These are phyloP conservation scores for Eucalyptus melliodora DNA, from an alignment of 345 rosid genomes.

Conservation along the genomic window DNA sequence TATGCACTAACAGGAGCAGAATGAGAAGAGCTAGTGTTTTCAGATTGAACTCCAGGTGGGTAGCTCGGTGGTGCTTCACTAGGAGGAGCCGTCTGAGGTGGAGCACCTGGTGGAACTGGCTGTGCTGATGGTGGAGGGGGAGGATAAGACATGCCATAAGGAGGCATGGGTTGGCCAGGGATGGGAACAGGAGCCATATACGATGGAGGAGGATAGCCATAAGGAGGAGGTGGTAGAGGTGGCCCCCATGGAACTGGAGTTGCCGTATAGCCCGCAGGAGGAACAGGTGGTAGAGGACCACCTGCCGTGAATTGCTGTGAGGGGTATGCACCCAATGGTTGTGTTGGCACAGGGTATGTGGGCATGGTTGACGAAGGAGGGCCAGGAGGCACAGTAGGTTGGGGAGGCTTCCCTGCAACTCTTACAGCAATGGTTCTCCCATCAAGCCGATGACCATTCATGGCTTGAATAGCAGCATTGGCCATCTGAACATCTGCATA, in stretches of 20 bases:
- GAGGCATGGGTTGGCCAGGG: slow-evolving; percentile 88
- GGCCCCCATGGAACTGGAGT: slow-evolving; percentile 94
- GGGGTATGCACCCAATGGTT: slow-evolving; percentile 65
- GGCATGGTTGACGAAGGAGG: slow-evolving; percentile 56
- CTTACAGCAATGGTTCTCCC: slow-evolving; percentile 96
- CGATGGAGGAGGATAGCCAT: slow-evolving; percentile 60
- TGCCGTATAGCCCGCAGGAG: slow-evolving; percentile 40
- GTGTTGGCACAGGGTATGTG: slow-evolving; percentile 40
- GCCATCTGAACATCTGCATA: slow-evolving; percentile 89
- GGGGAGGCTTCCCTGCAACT: slow-evolving; percentile 97
- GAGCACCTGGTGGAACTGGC: slow-evolving; percentile 37
- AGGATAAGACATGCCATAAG: slow-evolving; percentile 77
- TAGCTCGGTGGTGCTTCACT: slow-evolving; percentile 66
- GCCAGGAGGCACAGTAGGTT: slow-evolving; percentile 79
- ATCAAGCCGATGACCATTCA: slow-evolving; percentile 92
- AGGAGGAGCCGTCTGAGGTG: slow-evolving; percentile 24
- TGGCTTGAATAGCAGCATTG: slow-evolving; percentile 67
- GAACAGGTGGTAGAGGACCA: slow-evolving; percentile 58
- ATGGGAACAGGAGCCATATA: slow-evolving; percentile 40
- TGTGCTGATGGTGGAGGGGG: slow-evolving; percentile 37
- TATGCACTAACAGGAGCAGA: slow-evolving; percentile 39
- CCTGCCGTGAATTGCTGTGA: slow-evolving; percentile 71
- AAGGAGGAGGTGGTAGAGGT: slow-evolving; percentile 68
- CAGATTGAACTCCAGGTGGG: slow-evolving; percentile 91
- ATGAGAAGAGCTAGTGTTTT: slow-evolving; percentile 43